phyloP scores from a whole-genome alignment of 257 asterid genomes.

The Oldenlandia corymbosa region DNA sequence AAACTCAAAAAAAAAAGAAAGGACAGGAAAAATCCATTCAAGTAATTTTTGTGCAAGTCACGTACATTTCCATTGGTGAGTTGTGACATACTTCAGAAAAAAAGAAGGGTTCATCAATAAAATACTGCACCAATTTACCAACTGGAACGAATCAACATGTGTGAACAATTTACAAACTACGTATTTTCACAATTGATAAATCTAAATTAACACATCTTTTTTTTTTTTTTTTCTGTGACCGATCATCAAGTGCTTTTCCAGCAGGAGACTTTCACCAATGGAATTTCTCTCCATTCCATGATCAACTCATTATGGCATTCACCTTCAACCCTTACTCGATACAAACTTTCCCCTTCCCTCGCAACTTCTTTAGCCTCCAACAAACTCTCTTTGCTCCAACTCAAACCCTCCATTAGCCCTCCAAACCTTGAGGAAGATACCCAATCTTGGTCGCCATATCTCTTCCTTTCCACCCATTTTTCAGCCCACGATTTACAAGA shows the following conservation, averaged over 20 bases:
- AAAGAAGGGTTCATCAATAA: too few species aligned
- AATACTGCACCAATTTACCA: too few species aligned
- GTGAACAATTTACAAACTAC: too few species aligned
- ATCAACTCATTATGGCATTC: slow-evolving; percentile 35
- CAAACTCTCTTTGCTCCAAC: slow-evolving; percentile 26
- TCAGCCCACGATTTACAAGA: slow-evolving; percentile 20
- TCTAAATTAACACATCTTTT: too few species aligned
- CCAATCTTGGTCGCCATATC: slow-evolving; percentile 1
- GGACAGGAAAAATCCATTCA: too few species aligned
- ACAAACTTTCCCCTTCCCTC: slow-evolving; percentile 28
- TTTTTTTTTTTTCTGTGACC: too few species aligned
- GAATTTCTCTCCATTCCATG: slow-evolving; percentile 41
- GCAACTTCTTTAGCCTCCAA: slow-evolving; percentile 41
- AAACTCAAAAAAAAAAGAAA: too few species aligned
- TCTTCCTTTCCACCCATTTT: slow-evolving; percentile 35
- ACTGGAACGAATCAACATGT: too few species aligned
- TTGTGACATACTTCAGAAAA: too few species aligned
- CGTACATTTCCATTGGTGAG: too few species aligned
- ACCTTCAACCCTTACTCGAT: slow-evolving; percentile 30
- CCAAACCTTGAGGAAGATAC: slow-evolving; percentile 6
- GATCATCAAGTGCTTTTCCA: slow-evolving; percentile 29
- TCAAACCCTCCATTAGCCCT: slow-evolving; percentile 24
- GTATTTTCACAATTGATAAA: too few species aligned
- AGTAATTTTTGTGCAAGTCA: too few species aligned
- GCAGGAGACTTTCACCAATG: slow-evolving; percentile 35